phyloP scores from a whole-genome alignment of 495 filamentous ascomycete genomes.

The Podospora bellae-mahoneyi region DNA sequence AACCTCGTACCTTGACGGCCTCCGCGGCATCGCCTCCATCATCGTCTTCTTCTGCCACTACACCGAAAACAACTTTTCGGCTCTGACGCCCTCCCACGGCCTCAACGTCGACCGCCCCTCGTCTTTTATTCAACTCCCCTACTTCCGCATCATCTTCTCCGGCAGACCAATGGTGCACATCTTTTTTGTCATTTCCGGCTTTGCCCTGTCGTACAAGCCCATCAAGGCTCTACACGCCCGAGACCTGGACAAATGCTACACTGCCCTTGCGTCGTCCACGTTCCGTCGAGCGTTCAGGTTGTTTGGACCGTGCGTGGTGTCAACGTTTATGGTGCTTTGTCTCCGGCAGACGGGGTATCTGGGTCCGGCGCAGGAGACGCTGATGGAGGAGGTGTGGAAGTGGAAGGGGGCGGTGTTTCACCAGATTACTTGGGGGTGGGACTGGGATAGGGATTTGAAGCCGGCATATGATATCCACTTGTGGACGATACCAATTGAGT shows the following conservation, averaged over 20 bases:
- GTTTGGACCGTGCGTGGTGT: slow-evolving; percentile 58
- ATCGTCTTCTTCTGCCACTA: slow-evolving; percentile 52
- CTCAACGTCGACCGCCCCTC: slow-evolving; percentile 39
- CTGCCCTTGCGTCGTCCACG: slow-evolving; percentile 54
- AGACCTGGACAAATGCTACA: slow-evolving; percentile 35
- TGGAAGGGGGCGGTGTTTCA: slow-evolving; percentile 48
- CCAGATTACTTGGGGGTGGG: slow-evolving; percentile 51
- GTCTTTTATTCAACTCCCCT: slow-evolving; percentile 58
- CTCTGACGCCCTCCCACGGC: slow-evolving; percentile 39
- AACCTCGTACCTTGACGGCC: slow-evolving; percentile 53
- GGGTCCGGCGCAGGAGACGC: slow-evolving; percentile 30
- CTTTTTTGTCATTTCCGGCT: slow-evolving; percentile 72
- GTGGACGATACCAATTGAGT: slow-evolving; percentile 68
- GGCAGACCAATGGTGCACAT: slow-evolving; percentile 69
- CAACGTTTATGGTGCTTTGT: slow-evolving; percentile 54
- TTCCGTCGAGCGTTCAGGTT: slow-evolving; percentile 63
- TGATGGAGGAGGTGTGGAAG: slow-evolving; percentile 46
- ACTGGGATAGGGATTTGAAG: slow-evolving; percentile 52
- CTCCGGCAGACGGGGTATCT: slow-evolving; percentile 53
- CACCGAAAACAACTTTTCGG: slow-evolving; percentile 42
- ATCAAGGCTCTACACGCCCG: slow-evolving; percentile 56
- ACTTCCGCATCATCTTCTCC: slow-evolving; percentile 59
- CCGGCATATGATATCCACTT: slow-evolving; percentile 58
- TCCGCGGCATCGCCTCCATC: slow-evolving; percentile 54
- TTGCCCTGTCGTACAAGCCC: slow-evolving; percentile 63